Percentiles rank a stretch among this genome's conserved stretches.
Conservation (phyloP, 768 basidiomycete genomes). For the Stropharia rugosoannulata region DNA sequence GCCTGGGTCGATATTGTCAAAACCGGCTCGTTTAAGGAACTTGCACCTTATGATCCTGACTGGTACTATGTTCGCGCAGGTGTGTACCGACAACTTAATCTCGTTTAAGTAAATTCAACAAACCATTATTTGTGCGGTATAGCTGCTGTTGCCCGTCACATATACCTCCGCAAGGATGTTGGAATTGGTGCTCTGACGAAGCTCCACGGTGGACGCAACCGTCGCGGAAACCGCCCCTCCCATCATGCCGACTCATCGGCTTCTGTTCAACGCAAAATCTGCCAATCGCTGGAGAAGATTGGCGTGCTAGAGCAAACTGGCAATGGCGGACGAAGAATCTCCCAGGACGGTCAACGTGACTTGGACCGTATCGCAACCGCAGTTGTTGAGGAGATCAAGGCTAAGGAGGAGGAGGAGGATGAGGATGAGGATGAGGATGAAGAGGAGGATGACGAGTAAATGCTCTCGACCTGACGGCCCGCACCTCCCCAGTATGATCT, state of each 20-base stretch:
- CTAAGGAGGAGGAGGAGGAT: slow-evolving; percentile 74
- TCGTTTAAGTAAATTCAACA: slow-evolving; percentile 2
- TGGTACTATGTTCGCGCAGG: slow-evolving; percentile 99
- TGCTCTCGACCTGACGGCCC: slow-evolving; percentile 11
- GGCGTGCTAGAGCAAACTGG: slow-evolving; percentile 93
- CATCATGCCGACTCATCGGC: slow-evolving; percentile 88
- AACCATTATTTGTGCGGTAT: slow-evolving; percentile 6
- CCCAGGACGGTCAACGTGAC: slow-evolving; percentile 95
- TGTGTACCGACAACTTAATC: slow-evolving; percentile 38
- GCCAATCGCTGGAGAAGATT: slow-evolving; percentile 98
- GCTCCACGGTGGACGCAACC: slow-evolving; percentile 94
- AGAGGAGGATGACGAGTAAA: slow-evolving; percentile 57
- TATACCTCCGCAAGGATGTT: slow-evolving; percentile 98
- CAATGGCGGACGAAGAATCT: slow-evolving; percentile 94
- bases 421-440: slow-evolving; percentile 63
- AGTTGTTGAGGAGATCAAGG: slow-evolving; percentile 75
- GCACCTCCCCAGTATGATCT: slow-evolving; percentile 28
- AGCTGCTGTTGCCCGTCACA: slow-evolving; percentile 98
- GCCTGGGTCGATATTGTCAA: slow-evolving; percentile 99
- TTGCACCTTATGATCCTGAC: slow-evolving; percentile 98
- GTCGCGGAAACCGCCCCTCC: slow-evolving; percentile 94
- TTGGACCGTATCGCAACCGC: slow-evolving; percentile 92
- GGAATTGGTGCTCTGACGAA: slow-evolving; percentile 92
- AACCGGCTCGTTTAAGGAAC: slow-evolving; percentile 96
- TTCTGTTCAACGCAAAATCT: slow-evolving; percentile 91